These are phyloP conservation scores for Phytophthora nicotianae DNA, from an alignment of 352 stramenopile species.

Conservation along the genomic window DNA sequence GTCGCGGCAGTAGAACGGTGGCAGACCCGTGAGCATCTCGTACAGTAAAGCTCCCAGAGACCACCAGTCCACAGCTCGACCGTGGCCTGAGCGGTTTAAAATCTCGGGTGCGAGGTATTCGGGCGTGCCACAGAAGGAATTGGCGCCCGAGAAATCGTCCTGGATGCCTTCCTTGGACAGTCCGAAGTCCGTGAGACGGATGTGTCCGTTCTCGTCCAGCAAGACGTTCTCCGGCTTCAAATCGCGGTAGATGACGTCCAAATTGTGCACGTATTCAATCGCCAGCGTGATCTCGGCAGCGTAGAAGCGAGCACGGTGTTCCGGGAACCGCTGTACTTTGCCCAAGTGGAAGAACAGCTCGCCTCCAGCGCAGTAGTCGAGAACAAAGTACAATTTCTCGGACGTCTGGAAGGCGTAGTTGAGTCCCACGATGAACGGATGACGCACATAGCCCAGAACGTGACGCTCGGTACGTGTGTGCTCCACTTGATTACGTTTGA, in stretches of 20 bases:
- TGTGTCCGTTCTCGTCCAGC: constrained; percentile 95
- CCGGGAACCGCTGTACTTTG: constrained; percentile 94
- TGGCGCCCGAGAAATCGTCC: constrained; percentile 94
- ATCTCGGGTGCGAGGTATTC: constrained; percentile 99
- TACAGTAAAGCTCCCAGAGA: constrained; percentile 91
- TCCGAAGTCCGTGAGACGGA: constrained; percentile 98
- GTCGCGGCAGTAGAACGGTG: constrained; percentile 95
- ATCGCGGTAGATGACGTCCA: constrained; percentile 97
- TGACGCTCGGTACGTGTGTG: constrained; percentile 98
- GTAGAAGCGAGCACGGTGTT: constrained; percentile 96
- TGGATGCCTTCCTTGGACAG: constrained; percentile 90
- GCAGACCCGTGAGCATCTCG: constrained; percentile 81
- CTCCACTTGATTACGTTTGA: constrained; percentile 98
- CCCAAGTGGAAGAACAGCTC: constrained; percentile 95
- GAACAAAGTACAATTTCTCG: constrained; percentile 98
- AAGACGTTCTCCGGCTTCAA: constrained; percentile 99
- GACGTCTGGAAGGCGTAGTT: constrained; percentile 97
- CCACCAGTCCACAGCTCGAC: constrained; percentile 98
- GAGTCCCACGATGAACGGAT: constrained; percentile 98
- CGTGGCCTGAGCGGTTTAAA: constrained; percentile 96
- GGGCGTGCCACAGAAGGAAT: constrained; percentile 97
- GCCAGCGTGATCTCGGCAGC: constrained; percentile 97
- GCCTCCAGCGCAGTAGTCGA: constrained; percentile 98
- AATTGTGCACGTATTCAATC: constrained; percentile 94
- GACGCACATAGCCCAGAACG: constrained; percentile 96